Percentiles rank a stretch among this genome's conserved stretches.
phyloP scores from a whole-genome alignment of 306 rosid genomes.

The Hylodesmum podocarpum region DNA sequence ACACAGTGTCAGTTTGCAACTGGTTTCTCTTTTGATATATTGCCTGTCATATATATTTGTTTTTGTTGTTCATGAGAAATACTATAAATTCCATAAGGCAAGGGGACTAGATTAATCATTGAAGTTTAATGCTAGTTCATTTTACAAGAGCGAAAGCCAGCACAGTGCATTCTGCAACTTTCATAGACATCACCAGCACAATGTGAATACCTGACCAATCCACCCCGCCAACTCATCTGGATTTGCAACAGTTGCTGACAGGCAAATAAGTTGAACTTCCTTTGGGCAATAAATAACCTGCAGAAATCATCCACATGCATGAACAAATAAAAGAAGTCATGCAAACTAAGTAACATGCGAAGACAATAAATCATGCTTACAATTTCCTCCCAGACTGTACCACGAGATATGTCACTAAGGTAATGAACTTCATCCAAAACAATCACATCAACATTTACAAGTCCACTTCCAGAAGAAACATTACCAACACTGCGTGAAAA shows the following conservation, averaged over 20 bases:
- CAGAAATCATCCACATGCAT: slow-evolving; percentile 8
- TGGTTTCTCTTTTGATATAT: background rate
- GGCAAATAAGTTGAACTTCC: slow-evolving; percentile 84
- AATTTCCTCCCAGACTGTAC: slow-evolving; percentile 98
- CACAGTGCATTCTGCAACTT: background rate
- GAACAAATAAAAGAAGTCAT: slow-evolving; percentile 8
- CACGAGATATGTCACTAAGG: slow-evolving; percentile 93
- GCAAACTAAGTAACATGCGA: slow-evolving; percentile 22
- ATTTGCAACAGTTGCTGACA: slow-evolving; percentile 90
- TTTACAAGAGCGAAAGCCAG: background rate
- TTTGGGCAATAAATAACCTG: slow-evolving; percentile 92
- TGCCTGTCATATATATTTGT: background rate
- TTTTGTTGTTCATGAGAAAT: background rate
- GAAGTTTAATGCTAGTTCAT: background rate
- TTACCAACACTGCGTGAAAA: slow-evolving; percentile 78
- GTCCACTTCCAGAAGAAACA: slow-evolving; percentile 75
- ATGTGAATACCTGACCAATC: slow-evolving; percentile 85
- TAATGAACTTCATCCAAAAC: slow-evolving; percentile 99
- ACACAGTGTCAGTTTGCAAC: background rate
- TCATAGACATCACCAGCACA: slow-evolving; percentile 17
- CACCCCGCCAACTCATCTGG: slow-evolving; percentile 98
- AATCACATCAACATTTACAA: slow-evolving; percentile 85
- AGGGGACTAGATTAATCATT: background rate
- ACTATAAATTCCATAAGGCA: background rate
- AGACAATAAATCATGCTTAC: slow-evolving; percentile 52